phyloP scores from a whole-genome alignment of 768 basidiomycete species.

The Tulasnella sp. region DNA sequence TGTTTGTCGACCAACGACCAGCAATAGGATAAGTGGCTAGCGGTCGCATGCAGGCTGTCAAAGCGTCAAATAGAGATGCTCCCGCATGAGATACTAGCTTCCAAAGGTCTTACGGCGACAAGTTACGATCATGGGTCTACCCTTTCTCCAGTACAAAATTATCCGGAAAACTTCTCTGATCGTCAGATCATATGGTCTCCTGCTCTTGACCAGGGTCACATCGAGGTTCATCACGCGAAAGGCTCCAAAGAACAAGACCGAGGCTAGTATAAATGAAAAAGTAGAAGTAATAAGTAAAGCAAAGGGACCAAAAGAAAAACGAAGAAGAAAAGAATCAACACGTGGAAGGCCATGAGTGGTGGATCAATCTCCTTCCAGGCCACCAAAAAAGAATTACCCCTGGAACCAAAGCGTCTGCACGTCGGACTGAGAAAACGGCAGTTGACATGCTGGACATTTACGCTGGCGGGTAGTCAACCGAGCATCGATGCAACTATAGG shows the following conservation, averaged over 20 bases:
- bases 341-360: background rate
- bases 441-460: conserved; percentile 85
- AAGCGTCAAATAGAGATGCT: too few relatives aligned
- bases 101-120: too few relatives aligned
- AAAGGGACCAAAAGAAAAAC: background rate
- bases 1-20: too few relatives aligned
- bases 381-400: conserved; percentile 17
- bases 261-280: background rate
- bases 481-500: conserved; percentile 64
- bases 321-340: background rate
- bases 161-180: too few relatives aligned
- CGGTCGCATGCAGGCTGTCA: too few relatives aligned
- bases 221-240: background rate
- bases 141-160: too few relatives aligned
- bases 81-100: too few relatives aligned
- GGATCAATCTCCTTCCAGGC: background rate
- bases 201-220: background rate
- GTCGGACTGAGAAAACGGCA: conserved; percentile 74
- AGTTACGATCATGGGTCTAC: too few relatives aligned
- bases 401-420: conserved; percentile 63
- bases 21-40: too few relatives aligned
- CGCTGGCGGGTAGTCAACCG: conserved; percentile 83
- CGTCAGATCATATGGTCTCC: background rate
- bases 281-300: conserved; percentile 1
- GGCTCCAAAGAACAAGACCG: background rate